phyloP scores from a whole-genome alignment of 1,284 basidiomycete species.

The Thelephora terrestris region DNA sequence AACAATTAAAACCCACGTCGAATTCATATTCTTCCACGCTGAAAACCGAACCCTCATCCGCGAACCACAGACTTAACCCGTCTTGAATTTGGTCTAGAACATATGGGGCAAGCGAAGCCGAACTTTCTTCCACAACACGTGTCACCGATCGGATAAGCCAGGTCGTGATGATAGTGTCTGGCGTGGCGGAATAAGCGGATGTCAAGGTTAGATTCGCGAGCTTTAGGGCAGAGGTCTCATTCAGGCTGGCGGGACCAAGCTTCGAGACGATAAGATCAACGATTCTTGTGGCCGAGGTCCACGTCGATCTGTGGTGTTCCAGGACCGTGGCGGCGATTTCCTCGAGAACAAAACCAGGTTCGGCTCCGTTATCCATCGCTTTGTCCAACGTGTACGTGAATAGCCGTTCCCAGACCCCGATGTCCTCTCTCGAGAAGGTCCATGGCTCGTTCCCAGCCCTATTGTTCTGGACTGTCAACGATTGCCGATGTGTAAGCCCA shows the following conservation, averaged over 20 bases:
- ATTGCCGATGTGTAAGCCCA: not conserved
- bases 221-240: constrained; percentile 43
- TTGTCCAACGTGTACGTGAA: constrained; percentile 40
- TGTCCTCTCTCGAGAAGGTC: constrained; percentile 37
- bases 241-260: constrained; percentile 37
- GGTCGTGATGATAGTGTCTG: constrained; percentile 38
- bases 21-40: constrained; percentile 41
- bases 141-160: constrained; percentile 54
- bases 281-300: constrained; percentile 36
- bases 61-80: constrained; percentile 51
- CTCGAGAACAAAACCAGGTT: constrained; percentile 42
- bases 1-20: constrained; percentile 33
- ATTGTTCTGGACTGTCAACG: not conserved
- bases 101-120: constrained; percentile 30
- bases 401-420: constrained; percentile 46
- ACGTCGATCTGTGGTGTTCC: constrained; percentile 31
- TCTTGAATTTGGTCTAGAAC: constrained; percentile 41
- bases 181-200: constrained; percentile 51
- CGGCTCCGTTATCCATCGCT: constrained; percentile 48
- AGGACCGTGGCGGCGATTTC: constrained; percentile 39
- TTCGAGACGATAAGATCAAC: constrained; percentile 50
- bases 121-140: constrained; percentile 42
- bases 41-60: constrained; percentile 44
- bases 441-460: constrained; percentile 1
- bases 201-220: constrained; percentile 48